Conservation (phyloP, 78 protist genomes). For the Kipferlia bialata region DNA sequence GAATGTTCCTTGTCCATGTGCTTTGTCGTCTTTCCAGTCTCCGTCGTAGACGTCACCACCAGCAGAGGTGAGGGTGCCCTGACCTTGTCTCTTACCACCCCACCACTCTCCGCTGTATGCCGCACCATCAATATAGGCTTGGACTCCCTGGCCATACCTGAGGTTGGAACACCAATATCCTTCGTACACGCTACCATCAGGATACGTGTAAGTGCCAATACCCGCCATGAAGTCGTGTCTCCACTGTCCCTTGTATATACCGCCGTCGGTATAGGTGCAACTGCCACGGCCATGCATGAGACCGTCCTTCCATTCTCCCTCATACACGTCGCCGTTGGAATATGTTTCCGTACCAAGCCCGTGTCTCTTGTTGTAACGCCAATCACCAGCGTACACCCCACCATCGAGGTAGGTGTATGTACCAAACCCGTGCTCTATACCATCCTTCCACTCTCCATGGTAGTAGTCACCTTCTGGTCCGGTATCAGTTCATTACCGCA, state of each 20-base stretch:
- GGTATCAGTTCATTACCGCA: neutral
- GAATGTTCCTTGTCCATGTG: too few species aligned
- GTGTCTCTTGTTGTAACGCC: neutral
- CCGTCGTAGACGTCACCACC: too few species aligned
- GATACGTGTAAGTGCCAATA: neutral
- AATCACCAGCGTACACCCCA: neutral
- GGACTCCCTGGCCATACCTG: neutral
- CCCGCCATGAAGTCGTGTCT: too few species aligned
- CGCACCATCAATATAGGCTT: neutral
- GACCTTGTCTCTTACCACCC: neutral
- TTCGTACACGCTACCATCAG: constrained; percentile 7
- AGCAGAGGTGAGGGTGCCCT: too few species aligned
- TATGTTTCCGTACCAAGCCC: too few species aligned
- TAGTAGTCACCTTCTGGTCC: neutral
- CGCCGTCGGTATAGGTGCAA: too few species aligned
- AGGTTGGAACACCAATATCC: neutral
- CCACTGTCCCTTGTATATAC: too few species aligned
- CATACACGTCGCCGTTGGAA: too few species aligned
- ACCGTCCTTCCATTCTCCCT: too few species aligned
- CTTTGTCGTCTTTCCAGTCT: too few species aligned
- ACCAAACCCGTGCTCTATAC: neutral
- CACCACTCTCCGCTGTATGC: too few species aligned
- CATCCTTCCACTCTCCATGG: constrained; percentile 13
- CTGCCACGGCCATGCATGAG: too few species aligned
- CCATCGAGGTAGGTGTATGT: neutral